Evolutionary conservation across 2,329 filamentous ascomycete genomes (phyloP), one percentile per base, ranked within the genome.

Genomic region (Sporothrix schenckii): DNA sequence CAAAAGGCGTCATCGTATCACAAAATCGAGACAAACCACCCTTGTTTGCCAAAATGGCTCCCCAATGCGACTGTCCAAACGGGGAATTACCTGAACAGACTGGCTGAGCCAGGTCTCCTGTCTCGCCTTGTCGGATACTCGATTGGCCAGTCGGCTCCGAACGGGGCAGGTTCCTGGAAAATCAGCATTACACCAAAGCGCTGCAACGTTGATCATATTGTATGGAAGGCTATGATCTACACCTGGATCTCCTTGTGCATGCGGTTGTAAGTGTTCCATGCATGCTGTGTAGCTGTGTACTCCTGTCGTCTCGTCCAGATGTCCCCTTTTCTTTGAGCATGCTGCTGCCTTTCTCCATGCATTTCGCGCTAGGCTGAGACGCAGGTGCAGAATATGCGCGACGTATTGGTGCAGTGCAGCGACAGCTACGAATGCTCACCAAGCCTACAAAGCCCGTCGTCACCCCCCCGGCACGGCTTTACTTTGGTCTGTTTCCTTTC

Each of bases 141-240:
- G 44, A 50, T 65, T n/a, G 16, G 16, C 16, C 19, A 41, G 61
- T 65, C 61, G 61, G 61, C 61, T 50, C 61, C 61, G 61, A 65
- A 65, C 14, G 27, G 24, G 44, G 27, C 27, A 34, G 1, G 34
- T 34, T 34, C 34, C 34, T 34, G 34, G 34, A 44, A 21, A 16
- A 41, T 21, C 30, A 34, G 9, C 16, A 50, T 21, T 49, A 9
- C 24, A 19, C 24, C 41, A 50, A 34, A 50, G 27, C 10, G 27
- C 52, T 66, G 63, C 47, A 24, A 52, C 16, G 63, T 24, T 16
- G 63, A 66, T 52, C 63, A 66, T 66, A 66, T 66, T 21, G 63
- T 50, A 13, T 66, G 47, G 61, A n/a, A 66, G 34, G 63, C 63
- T 66, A 52, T 52, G 47, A 52, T 66, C 24, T 66, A 9, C 63